A percentile compares a stretch with the other conserved stretches of the same genome.
These are phyloP conservation scores for Marchantia paleacea DNA, from an alignment of 225 moss, liverwort and hornwort genomes.

Conservation along the genomic window DNA sequence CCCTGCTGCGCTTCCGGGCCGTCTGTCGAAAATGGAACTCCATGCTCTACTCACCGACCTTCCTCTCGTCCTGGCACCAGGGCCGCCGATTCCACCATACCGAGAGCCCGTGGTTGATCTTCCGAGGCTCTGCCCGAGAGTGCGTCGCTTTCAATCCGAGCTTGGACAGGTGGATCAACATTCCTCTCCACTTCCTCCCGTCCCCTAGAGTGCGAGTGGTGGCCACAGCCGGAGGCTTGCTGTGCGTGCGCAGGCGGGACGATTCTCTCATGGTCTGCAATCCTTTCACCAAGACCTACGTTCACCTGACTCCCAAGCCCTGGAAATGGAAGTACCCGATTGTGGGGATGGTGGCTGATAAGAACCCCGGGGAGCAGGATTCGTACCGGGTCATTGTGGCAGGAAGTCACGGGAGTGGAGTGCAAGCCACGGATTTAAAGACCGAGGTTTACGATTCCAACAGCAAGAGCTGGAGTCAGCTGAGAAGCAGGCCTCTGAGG, in stretches of 20 bases:
- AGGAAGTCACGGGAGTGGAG: slow-evolving; percentile 54
- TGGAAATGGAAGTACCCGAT: slow-evolving; percentile 76
- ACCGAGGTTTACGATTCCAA: slow-evolving; percentile 71
- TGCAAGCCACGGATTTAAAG: slow-evolving; percentile 49
- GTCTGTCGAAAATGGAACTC: slow-evolving; percentile 62
- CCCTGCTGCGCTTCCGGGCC: slow-evolving; percentile 59
- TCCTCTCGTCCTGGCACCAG: slow-evolving; percentile 42
- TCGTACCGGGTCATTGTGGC: slow-evolving; percentile 66
- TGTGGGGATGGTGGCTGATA: slow-evolving; percentile 70
- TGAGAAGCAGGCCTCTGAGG: slow-evolving; percentile 49
- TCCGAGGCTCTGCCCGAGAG: slow-evolving; percentile 64
- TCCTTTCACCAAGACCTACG: slow-evolving; percentile 62
- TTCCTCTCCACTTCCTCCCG: slow-evolving; percentile 63
- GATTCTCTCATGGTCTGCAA: slow-evolving; percentile 72
- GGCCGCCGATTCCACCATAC: slow-evolving; percentile 22
- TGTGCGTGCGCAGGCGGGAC: slow-evolving; percentile 64
- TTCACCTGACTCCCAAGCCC: slow-evolving; percentile 53
- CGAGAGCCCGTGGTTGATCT: slow-evolving; percentile 60
- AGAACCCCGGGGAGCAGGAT: slow-evolving; percentile 26
- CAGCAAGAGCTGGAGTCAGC: slow-evolving; percentile 54
- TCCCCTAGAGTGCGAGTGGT: slow-evolving; percentile 59
- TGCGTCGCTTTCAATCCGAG: slow-evolving; percentile 71
- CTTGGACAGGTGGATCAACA: slow-evolving; percentile 52
- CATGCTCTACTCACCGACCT: slow-evolving; percentile 46
- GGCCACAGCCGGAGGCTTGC: slow-evolving; percentile 65